A percentile compares a stretch with the other conserved stretches of the same genome.
These are phyloP conservation scores for Jamesozyma hellenica DNA, from an alignment of 805 yeast species.

Conservation along the genomic window DNA sequence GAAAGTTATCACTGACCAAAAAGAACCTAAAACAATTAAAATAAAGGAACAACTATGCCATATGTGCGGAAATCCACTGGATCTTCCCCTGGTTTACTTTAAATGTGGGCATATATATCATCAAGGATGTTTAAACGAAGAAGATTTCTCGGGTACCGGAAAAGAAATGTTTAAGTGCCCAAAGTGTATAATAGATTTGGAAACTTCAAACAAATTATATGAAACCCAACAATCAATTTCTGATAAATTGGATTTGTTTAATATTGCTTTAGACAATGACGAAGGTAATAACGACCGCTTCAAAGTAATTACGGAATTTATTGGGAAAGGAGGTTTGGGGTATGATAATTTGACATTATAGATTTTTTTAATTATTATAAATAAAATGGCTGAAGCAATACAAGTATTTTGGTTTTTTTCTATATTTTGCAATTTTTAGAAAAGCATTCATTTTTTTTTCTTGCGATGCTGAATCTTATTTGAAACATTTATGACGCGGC, in stretches of 20 bases:
- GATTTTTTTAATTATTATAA: no score
- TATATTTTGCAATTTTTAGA: background rate
- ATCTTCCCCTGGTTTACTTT: conserved; percentile 74
- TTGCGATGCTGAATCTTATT: background rate
- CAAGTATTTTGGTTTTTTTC: background rate
- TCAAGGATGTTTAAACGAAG: conserved; percentile 60
- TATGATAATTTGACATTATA: conserved; percentile 11
- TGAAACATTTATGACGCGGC: background rate
- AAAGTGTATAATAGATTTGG: conserved; percentile 59
- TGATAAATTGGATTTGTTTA: conserved; percentile 54
- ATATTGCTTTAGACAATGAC: conserved; percentile 42
- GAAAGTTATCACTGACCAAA: conserved; percentile 33
- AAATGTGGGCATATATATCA: conserved; percentile 82
- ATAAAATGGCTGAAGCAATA: no score
- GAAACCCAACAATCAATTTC: conserved; percentile 52
- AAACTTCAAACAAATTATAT: conserved; percentile 50
- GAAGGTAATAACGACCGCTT: conserved; percentile 48
- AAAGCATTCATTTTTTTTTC: no score
- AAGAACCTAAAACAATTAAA: conserved; percentile 33
- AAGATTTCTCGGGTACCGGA: conserved; percentile 17
- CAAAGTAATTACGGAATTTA: conserved; percentile 65
- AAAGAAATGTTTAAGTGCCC: conserved; percentile 48
- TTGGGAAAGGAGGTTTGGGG: conserved; percentile 83
- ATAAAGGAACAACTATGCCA: conserved; percentile 55
- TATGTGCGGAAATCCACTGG: conserved; percentile 54